Percentiles rank a stretch among this genome's conserved stretches.
These are phyloP conservation scores for Epichloe coenophiala DNA, from an alignment of 2,329 filamentous ascomycete genomes.

Conservation along the genomic window DNA sequence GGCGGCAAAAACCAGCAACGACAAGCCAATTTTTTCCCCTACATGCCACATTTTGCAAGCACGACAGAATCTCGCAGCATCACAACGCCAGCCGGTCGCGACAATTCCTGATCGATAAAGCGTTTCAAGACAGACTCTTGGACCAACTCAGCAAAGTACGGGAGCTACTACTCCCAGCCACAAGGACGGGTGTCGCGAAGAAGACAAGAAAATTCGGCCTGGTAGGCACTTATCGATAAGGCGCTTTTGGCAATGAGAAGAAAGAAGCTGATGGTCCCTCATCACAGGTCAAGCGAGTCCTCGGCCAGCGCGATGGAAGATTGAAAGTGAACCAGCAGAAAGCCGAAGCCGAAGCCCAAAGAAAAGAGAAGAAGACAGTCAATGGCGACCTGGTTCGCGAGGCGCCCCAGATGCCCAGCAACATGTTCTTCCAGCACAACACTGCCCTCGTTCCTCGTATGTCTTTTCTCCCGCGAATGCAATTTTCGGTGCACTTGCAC, in stretches of 20 bases:
- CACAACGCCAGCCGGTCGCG: background rate
- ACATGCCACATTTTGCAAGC: background rate
- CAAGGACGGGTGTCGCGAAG: slow-evolving; percentile 71
- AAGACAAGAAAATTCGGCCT: slow-evolving; percentile 83
- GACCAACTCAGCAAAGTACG: background rate
- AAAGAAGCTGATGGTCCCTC: background rate
- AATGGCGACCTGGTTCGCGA: slow-evolving; percentile 56
- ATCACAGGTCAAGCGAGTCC: slow-evolving; percentile 61
- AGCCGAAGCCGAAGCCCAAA: slow-evolving; percentile 42
- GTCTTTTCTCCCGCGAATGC: background rate
- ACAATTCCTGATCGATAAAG: background rate
- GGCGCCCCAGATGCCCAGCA: slow-evolving; percentile 68
- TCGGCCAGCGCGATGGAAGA: slow-evolving; percentile 66
- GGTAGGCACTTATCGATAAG: slow-evolving; percentile 28
- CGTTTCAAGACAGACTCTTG: too few species aligned
- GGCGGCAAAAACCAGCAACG: slow-evolving; percentile 5
- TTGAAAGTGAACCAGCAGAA: slow-evolving; percentile 70
- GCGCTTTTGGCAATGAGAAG: background rate
- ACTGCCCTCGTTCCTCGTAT: slow-evolving; percentile 57
- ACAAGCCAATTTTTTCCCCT: slow-evolving; percentile 6
- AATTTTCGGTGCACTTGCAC: background rate
- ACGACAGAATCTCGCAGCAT: background rate
- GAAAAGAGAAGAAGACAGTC: slow-evolving; percentile 44
- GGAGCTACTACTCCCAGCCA: background rate
- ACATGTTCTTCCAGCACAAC: slow-evolving; percentile 84